Evolutionary conservation across 805 yeast species (phyloP), one percentile per base, ranked within the genome.

Genomic region (Wickerhamiella shivajii): DNA sequence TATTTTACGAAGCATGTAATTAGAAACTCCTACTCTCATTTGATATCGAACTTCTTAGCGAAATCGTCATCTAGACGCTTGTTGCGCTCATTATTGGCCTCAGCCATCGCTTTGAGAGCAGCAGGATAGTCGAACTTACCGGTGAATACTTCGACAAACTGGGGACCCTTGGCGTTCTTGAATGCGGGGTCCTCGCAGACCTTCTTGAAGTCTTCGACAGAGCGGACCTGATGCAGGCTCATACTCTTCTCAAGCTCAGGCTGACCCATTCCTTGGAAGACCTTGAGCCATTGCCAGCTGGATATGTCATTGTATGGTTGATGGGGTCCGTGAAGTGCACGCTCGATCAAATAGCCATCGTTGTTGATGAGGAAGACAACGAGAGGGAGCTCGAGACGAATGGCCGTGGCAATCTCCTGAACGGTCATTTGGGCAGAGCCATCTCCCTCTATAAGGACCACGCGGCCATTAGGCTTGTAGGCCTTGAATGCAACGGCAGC

Each of bases 361-460:
- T 85, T 84, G 57, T 85, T 85, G 56, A 83, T 60, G 33, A 84
- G 55, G 44, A 84, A 67, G 18, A 85, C 66, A 27, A 75, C 69
- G 18, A 93, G 81, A 23, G 68, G 69, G 26, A 77, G 61, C 14
- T 64, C 61, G 41, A 67, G 60, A 40, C 80, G 66, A 23, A 77
- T 53, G 48, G 67, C 69, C 2, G 80, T 64, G 1, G 81, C 69
- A 31, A 75, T 55, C 50, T 84, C 96, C 62, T 84, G 94, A 37
- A 77, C 63, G 3, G 95, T 83, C 93, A 85, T 79, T 60, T 83
- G 93, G 2, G 94, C 87, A 2, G 93, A 75, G 1, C 96, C 96
- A 53, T 85, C 96, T 36, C 96, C 95, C 60, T 79, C 84, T n/a
- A 81, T 57, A 17, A 84, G 60, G 14, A 81, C 61, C 30, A 84